Evolutionary conservation across 257 asterid genomes (phyloP), one percentile per base, ranked within the genome.

Genomic region (Jacaranda mimosifolia): DNA sequence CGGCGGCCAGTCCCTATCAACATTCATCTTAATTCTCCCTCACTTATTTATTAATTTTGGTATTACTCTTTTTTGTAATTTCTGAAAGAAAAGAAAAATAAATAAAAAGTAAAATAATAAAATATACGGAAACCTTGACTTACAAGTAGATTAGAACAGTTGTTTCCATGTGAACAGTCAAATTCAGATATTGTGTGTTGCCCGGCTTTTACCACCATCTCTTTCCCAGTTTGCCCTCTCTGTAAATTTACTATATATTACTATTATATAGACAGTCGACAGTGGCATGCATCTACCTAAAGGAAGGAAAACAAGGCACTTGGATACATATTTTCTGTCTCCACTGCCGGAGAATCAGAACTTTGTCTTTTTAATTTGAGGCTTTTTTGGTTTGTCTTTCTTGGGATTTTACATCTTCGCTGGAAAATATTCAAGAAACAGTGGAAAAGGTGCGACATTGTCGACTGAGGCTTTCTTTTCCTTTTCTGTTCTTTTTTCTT

Each of bases 101-200:
- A 40, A 40, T 40, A 40, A 40, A 40, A 40, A 40, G 7, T 39
- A 39, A 39, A 39, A 39, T 3, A 39, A 39, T 39, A 39, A 39
- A 60, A 60, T 8, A 1, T 8, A 21, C 9, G 32, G 10, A 60
- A 21, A 21, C 4, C 3, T 21, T 63, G 68, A 63, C 68, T 63
- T 63, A 36, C 9, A 63, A 63, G 18, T 52, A 4, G 7, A 40
- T 40, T 52, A 52, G 18, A 52, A 52, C 0, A 63, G 10, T 35
- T 18, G 18, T 63, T 19, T 12, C 48, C 68, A 63, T 36, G 43
- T 63, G 48, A 63, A 63, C 68, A 63, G n/a, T n/a, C n/a, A 63
- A 60, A 60, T 60, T 13, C 17, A 60, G 67, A 60, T 60, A 60
- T 60, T n/a, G n/a, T n/a, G n/a, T 60, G 67, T 60, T 60, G 40